Percentiles rank a stretch among this genome's conserved stretches.
phyloP scores from a whole-genome alignment of 306 rosid genomes.

The Lathyrus sativus region DNA sequence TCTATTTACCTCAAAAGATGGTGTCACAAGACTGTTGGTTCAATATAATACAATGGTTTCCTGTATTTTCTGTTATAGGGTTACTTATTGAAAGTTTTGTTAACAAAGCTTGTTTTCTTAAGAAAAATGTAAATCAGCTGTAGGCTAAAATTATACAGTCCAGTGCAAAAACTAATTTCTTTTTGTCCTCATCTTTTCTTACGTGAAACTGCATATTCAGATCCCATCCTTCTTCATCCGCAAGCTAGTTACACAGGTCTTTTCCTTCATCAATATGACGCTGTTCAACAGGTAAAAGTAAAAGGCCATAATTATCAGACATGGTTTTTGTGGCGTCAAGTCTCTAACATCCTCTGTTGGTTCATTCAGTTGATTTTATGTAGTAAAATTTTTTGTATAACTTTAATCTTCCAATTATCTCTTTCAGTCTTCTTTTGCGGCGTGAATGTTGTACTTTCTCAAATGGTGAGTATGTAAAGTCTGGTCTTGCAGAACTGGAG shows the following conservation, averaged over 20 bases:
- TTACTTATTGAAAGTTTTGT: conserved; percentile 18
- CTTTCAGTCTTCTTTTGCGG: conserved; percentile 77
- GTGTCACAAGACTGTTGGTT: neutral
- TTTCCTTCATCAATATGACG: conserved; percentile 90
- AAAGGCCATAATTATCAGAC: conserved; percentile 26
- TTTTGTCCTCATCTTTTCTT: conserved; percentile 26
- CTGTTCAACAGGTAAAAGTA: conserved; percentile 95
- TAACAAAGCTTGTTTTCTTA: conserved; percentile 5
- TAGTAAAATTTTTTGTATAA: neutral
- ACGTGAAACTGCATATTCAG: conserved; percentile 51
- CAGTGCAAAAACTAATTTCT: conserved; percentile 1
- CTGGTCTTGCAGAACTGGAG: conserved; percentile 96
- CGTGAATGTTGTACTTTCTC: conserved; percentile 99
- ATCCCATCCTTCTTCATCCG: conserved; percentile 98
- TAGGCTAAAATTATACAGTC: conserved; percentile 9
- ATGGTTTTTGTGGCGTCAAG: conserved; percentile 4
- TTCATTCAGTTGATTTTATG: conserved; percentile 28
- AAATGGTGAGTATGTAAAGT: conserved; percentile 95
- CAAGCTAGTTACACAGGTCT: conserved; percentile 88
- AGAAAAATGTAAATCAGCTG: neutral
- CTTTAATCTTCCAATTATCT: conserved; percentile 13
- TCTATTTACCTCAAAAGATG: conserved; percentile 4
- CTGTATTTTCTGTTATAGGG: conserved; percentile 13
- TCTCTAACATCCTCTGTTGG: conserved; percentile 13
- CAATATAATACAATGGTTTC: conserved; percentile 1